phyloP scores from a whole-genome alignment of 768 basidiomycete genomes.

The Arthromyces matolae region DNA sequence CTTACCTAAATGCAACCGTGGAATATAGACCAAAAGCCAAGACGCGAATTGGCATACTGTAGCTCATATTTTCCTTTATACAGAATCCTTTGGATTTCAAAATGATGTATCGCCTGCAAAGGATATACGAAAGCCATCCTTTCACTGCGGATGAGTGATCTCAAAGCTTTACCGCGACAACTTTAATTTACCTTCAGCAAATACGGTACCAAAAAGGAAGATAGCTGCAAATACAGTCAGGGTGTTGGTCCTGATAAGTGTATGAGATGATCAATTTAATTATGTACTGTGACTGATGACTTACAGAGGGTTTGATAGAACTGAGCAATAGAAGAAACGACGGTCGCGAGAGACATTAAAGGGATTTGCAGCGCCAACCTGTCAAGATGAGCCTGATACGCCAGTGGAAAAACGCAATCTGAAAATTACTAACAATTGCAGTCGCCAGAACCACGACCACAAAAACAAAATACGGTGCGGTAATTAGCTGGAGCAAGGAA shows the following conservation, averaged over 20 bases:
- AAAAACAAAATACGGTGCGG: slow-evolving; percentile 38
- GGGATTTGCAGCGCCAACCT: slow-evolving; percentile 39
- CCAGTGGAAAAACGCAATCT: neutral
- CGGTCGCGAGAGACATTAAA: slow-evolving; percentile 39
- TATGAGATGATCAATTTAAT: neutral
- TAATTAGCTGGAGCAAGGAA: slow-evolving; percentile 33
- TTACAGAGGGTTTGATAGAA: slow-evolving; percentile 34
- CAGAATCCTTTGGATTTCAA: slow-evolving; percentile 21
- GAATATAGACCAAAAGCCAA: slow-evolving; percentile 42
- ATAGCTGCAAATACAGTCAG: slow-evolving; percentile 37
- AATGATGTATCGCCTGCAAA: slow-evolving; percentile 32
- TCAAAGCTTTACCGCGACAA: no score
- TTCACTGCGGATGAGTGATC: no score
- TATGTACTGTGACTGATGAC: slow-evolving; percentile 4
- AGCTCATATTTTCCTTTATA: slow-evolving; percentile 29
- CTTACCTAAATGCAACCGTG: slow-evolving; percentile 38
- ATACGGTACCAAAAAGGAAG: slow-evolving; percentile 34
- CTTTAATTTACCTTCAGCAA: slow-evolving; percentile 34
- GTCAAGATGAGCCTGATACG: no score
- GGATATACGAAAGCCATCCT: slow-evolving; percentile 41
- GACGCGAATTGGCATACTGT: slow-evolving; percentile 44
- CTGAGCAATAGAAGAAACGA: slow-evolving; percentile 51
- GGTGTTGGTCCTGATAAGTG: slow-evolving; percentile 33
- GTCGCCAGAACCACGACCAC: slow-evolving; percentile 36
- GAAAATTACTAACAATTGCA: slow-evolving; percentile 31